Conservation (phyloP, 202 grass and related monocot genomes). For the Setaria italica region DNA sequence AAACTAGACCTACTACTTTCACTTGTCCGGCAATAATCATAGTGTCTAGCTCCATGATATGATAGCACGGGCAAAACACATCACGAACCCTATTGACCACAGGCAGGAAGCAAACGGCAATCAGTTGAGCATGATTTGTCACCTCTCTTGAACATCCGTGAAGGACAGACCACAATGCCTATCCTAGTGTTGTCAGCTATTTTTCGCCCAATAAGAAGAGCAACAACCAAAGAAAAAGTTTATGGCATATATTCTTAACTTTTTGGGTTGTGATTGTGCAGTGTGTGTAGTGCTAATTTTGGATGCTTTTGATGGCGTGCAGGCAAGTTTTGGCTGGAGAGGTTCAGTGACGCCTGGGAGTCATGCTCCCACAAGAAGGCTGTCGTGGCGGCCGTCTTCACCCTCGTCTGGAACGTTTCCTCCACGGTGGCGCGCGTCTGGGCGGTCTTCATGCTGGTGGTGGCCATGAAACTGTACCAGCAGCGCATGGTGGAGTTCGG, state of each 20-base stretch:
- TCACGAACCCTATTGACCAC: neutral
- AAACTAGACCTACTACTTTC: slow-evolving; percentile 23
- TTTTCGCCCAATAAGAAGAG: neutral
- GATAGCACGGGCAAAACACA: slow-evolving; percentile 8
- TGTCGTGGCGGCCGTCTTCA: slow-evolving; percentile 74
- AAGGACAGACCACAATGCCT: neutral
- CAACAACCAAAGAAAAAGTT: neutral
- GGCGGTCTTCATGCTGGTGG: slow-evolving; percentile 93
- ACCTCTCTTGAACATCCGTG: neutral
- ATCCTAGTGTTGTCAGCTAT: neutral
- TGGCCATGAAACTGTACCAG: slow-evolving; percentile 86
- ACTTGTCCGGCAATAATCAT: slow-evolving; percentile 41
- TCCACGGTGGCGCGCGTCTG: slow-evolving; percentile 83
- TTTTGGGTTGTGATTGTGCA: neutral
- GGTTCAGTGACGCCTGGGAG: slow-evolving; percentile 92
- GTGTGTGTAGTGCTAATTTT: neutral
- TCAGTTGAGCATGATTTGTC: slow-evolving; percentile 27
- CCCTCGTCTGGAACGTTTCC: slow-evolving; percentile 94
- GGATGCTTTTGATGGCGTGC: neutral
- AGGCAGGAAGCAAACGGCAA: neutral
- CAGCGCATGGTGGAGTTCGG: slow-evolving; percentile 66
- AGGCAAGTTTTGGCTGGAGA: slow-evolving; percentile 95
- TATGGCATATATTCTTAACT: neutral
- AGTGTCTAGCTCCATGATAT: slow-evolving; percentile 27
- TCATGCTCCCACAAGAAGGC: slow-evolving; percentile 98